Percentiles rank a stretch among this genome's conserved stretches.
phyloP scores from a whole-genome alignment of 192 early-diverging fungal species.

The Umbelopsis isabellina region DNA sequence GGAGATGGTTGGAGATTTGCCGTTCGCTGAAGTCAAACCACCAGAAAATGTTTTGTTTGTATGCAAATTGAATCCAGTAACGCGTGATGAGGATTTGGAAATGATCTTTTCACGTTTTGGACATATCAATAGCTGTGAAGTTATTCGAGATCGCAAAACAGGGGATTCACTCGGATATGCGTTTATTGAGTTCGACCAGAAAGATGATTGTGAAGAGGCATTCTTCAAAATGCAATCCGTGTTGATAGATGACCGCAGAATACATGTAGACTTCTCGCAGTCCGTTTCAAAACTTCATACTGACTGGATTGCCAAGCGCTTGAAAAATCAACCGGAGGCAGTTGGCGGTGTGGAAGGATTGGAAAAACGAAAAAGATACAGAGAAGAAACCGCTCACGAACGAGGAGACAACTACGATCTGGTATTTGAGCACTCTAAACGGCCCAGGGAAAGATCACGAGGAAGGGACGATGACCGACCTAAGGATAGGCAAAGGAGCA shows the following conservation, averaged over 20 bases:
- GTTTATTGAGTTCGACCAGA: slow-evolving; percentile 93
- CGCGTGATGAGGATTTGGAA: slow-evolving; percentile 87
- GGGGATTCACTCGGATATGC: slow-evolving; percentile 90
- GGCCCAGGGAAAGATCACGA: not conserved
- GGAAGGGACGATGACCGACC: slow-evolving; percentile 1
- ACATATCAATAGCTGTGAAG: slow-evolving; percentile 83
- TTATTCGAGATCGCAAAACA: slow-evolving; percentile 84
- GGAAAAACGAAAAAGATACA: slow-evolving; percentile 56
- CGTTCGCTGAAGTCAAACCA: slow-evolving; percentile 95
- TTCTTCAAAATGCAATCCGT: slow-evolving; percentile 98
- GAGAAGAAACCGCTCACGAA: slow-evolving; percentile 34
- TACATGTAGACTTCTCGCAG: slow-evolving; percentile 98
- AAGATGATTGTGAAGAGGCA: slow-evolving; percentile 87
- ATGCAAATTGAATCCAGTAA: slow-evolving; percentile 90
- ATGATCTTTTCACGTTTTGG: slow-evolving; percentile 95
- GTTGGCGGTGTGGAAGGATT: slow-evolving; percentile 54
- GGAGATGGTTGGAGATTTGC: slow-evolving; percentile 97
- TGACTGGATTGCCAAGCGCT: slow-evolving; percentile 70
- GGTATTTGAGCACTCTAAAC: slow-evolving; percentile 46
- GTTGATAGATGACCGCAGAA: slow-evolving; percentile 92
- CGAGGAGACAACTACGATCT: slow-evolving; percentile 50
- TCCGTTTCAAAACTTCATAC: slow-evolving; percentile 84
- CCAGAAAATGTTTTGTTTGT: slow-evolving; percentile 98
- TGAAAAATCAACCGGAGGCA: slow-evolving; percentile 30
- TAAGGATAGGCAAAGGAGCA: not conserved